phyloP scores from a whole-genome alignment of 768 basidiomycete genomes.

The Tricholoma hemisulphureum region DNA sequence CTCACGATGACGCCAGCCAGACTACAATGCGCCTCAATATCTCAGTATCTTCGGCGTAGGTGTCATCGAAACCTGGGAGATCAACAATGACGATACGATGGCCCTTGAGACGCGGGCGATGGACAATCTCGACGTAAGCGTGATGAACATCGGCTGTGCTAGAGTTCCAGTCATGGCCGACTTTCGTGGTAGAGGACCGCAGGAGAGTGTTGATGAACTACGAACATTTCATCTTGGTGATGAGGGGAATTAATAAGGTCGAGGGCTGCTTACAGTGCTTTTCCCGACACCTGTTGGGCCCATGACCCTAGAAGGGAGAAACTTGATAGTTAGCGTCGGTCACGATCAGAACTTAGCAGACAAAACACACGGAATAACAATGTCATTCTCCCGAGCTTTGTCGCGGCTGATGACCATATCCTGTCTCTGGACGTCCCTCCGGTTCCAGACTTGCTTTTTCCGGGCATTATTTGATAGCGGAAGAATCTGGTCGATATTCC shows the following conservation, averaged over 20 bases:
- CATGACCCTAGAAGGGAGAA: constrained; percentile 24
- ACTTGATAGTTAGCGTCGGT: no score
- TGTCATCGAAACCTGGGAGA: constrained; percentile 18
- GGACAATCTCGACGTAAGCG: constrained; percentile 5
- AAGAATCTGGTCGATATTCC: no score
- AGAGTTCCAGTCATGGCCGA: constrained; percentile 25
- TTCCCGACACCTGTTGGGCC: constrained; percentile 32
- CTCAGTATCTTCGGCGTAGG: constrained; percentile 8
- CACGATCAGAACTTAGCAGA: no score
- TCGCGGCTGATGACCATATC: no score
- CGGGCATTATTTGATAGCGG: no score
- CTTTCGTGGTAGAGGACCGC: constrained; percentile 7
- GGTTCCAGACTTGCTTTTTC: no score
- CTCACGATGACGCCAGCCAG: constrained; percentile 14
- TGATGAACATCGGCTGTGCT: constrained; percentile 21
- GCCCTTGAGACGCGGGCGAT: neutral
- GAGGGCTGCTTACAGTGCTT: constrained; percentile 22
- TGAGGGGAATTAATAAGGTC: neutral
- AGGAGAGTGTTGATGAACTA: constrained; percentile 23
- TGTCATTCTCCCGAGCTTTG: neutral
- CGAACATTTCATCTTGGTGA: constrained; percentile 1
- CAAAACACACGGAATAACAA: neutral
- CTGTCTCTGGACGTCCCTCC: no score
- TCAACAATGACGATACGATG: constrained; percentile 14
- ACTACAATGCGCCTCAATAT: constrained; percentile 10